Base-by-base conservation (phyloP, 163 green algal genomes). In the Smithsoniella earleae region DNA sequence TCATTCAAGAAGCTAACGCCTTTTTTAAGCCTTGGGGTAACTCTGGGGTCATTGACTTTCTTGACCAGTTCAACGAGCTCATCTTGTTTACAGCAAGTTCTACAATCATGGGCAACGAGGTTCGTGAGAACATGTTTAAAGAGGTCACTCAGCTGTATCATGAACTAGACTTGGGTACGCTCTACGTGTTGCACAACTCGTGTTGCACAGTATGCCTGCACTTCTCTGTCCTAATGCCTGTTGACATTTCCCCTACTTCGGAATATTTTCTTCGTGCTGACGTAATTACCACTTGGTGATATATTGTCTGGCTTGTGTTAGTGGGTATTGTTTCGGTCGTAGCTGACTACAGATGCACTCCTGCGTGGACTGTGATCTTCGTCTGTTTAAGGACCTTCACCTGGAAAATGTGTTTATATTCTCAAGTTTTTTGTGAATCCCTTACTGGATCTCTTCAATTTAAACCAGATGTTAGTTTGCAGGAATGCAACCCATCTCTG, bases 11-110 rank as follows among this genome's bases (percentile, higher is more conserved):
- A 77, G 87, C 93, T 2, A 84, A 96, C 85, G 82, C 87, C 3
- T 98, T 89, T 79, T 98, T 99, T 73, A 75, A 45, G n/a, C 88
- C 89, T 55, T 99, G 91, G 92, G 88, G 80, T 36, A 79, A 96
- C 1, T 76, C 78, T 37, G 94, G 94, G 6, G 82, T 89, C 33
- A 84, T 98, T 3, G 90, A 99, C 75, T 84, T 99, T 4, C 85
- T 86, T 65, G 80, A 96, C 5, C 85, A 87, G 69, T 89, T 99
- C 63, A 83, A 79, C 66, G 83, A 93, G 62, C 88, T 99, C 25
- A 91, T 97, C 79, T 95, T 96, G 40, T 80, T 96, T 36, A 98
- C 94, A 0, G 94, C 94, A 16, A 90, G 84, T 2, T 77, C 93
- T 37, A 97, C 90, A 1, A 85, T 99, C 46, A 82, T 99, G 66